Conservation (phyloP, 2,329 filamentous ascomycete species). For the Xenoacremonium recifei region DNA sequence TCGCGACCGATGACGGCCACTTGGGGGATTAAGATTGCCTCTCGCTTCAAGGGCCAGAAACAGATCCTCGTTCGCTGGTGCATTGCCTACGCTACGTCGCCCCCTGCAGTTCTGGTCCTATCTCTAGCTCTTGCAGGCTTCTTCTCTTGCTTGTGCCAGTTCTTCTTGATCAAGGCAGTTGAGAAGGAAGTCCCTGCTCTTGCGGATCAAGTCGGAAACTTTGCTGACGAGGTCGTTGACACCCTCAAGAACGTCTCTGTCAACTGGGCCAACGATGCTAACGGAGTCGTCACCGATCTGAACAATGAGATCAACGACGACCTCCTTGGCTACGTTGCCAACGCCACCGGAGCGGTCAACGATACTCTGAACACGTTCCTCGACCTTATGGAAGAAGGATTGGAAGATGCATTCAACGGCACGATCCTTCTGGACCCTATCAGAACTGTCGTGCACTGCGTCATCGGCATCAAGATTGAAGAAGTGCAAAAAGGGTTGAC, state of each 20-base stretch:
- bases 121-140: constrained; percentile 79
- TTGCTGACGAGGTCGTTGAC: constrained; percentile 74
- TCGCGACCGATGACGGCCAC: constrained; percentile 76
- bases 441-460: constrained; percentile 76
- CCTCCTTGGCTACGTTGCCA: constrained; percentile 83
- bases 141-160: constrained; percentile 80
- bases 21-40: constrained; percentile 68
- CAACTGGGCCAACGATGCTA: constrained; percentile 75
- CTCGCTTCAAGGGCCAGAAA: constrained; percentile 61
- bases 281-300: constrained; percentile 67
- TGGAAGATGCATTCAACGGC: constrained; percentile 77
- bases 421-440: constrained; percentile 80
- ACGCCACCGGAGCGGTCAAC: constrained; percentile 79
- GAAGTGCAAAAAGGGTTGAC: constrained; percentile 85
- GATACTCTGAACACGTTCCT: constrained; percentile 82
- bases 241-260: constrained; percentile 71
- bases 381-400: constrained; percentile 68
- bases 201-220: constrained; percentile 71
- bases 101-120: constrained; percentile 82
- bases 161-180: constrained; percentile 70
- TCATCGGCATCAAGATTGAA: constrained; percentile 85
- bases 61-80: constrained; percentile 79
- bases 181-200: constrained; percentile 75
- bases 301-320: constrained; percentile 80
- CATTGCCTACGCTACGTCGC: constrained; percentile 82